Base-by-base conservation (phyloP, 1,284 basidiomycete genomes). In the Cutaneotrichosporon dermatis region DNA sequence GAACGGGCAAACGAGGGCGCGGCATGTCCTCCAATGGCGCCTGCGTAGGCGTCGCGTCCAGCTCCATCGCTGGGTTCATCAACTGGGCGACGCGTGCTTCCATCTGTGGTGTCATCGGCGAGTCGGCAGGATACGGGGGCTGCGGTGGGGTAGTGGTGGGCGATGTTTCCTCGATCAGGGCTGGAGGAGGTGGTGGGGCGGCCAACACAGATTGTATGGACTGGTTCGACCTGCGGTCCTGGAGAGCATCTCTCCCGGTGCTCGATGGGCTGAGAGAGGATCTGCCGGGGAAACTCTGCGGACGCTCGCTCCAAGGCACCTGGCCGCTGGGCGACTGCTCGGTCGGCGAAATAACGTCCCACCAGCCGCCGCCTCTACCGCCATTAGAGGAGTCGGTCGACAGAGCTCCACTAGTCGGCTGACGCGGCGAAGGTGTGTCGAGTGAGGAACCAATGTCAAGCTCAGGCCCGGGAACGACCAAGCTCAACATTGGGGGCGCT, bases 301-400 rank as follows among this genome's bases (percentile, higher is more conserved):
- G 15, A 9, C 25, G 15, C 3, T 33, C 37, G 13, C 25, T 25
- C 25, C 25, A 34, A 4, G 15, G 6, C 51, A 12, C 12, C 8
- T n/a, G 41, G n/a, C 12, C 40, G 2, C 16, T 37, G 10, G 54
- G 45, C 3, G 54, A 55, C 1, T n/a, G 35, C 16, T 48, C 46
- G 6, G 51, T 34, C 34, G 59, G 42, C 33, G 60, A 55, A 15
- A 62, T 42, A 4, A 62, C 54, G 10, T 62, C 57, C 60, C 60
- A 62, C 60, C 60, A 62, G 3, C 60, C 60, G 3, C 54, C 60
- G 9, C 25, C 25, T 25, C 25, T 25, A 25, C 37, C 41, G 39
- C 50, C 50, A 36, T 25, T 33, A 9, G 50, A 51, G 2, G 50
- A 51, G 10, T 11, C 39, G 12, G 3, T 39, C 4, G 25, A 25